These are phyloP conservation scores for Phytopythium montanum DNA, from an alignment of 352 stramenopile genomes.

Conservation along the genomic window DNA sequence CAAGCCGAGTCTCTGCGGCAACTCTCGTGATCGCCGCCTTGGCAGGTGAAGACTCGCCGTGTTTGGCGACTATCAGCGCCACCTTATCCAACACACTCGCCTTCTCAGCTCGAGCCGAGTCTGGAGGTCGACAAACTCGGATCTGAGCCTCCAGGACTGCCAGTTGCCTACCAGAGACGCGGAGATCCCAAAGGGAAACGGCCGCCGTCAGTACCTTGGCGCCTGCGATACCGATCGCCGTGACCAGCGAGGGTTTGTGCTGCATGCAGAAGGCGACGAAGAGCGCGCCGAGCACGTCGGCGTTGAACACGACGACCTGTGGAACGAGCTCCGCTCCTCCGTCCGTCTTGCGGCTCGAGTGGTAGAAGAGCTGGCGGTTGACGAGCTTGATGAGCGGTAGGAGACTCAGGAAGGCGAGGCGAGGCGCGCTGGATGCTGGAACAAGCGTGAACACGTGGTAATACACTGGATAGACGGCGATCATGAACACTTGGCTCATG, in stretches of 20 bases:
- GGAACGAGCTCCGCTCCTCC: constrained; percentile 12
- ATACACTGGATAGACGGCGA: constrained; percentile 18
- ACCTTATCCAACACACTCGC: background rate
- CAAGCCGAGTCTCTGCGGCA: background rate
- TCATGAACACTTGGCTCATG: constrained; percentile 14
- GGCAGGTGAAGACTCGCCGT: too few relatives aligned
- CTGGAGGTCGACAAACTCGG: background rate
- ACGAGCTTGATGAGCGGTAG: constrained; percentile 14
- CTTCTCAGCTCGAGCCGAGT: background rate
- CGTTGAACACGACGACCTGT: constrained; percentile 26
- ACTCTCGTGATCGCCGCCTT: background rate
- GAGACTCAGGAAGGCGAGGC: constrained; percentile 9
- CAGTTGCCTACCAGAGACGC: background rate
- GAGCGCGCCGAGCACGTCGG: constrained; percentile 23
- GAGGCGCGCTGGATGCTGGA: constrained; percentile 3
- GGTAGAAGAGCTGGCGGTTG: constrained; percentile 14
- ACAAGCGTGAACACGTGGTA: constrained; percentile 18
- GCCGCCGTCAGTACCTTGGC: constrained; percentile 18
- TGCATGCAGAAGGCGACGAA: constrained; percentile 30
- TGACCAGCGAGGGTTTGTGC: constrained; percentile 17
- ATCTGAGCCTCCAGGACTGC: background rate
- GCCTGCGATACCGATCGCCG: constrained; percentile 13
- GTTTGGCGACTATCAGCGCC: background rate
- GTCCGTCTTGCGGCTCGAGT: constrained; percentile 13
- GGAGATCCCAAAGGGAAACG: constrained; percentile 10